phyloP scores from a whole-genome alignment of 1,284 basidiomycete genomes.

The Golubevia pallescens region DNA sequence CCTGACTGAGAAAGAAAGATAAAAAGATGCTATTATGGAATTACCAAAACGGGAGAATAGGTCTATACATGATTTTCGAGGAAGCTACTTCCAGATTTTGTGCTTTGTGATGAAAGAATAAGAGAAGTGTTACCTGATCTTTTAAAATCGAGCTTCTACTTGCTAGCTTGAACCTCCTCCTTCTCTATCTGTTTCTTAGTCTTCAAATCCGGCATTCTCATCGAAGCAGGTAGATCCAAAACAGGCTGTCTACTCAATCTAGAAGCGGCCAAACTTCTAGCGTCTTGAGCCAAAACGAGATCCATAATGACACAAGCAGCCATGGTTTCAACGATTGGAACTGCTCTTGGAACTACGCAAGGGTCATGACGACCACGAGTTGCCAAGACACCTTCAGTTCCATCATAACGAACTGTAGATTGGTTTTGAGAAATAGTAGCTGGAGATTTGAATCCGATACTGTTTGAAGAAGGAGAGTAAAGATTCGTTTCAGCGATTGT shows the following conservation, averaged over 20 bases:
- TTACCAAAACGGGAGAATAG: too few species aligned
- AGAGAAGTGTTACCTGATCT: too few species aligned
- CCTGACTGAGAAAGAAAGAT: too few species aligned
- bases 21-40: too few species aligned
- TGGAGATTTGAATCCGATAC: constrained; percentile 96
- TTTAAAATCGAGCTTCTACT: background rate
- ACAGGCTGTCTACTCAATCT: constrained; percentile 26
- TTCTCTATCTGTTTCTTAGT: constrained; percentile 13
- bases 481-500: background rate
- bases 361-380: constrained; percentile 94
- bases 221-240: constrained; percentile 40
- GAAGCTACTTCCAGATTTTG: too few species aligned
- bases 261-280: constrained; percentile 20
- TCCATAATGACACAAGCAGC: constrained; percentile 95
- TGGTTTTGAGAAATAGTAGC: constrained; percentile 96
- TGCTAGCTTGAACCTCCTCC: constrained; percentile 2
- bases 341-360: constrained; percentile 92
- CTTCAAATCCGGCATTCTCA: constrained; percentile 35
- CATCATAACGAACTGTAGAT: constrained; percentile 88
- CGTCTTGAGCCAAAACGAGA: constrained; percentile 42
- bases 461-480: constrained; percentile 53
- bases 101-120: too few species aligned
- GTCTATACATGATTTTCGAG: too few species aligned
- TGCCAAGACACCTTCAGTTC: constrained; percentile 82
- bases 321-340: constrained; percentile 99